These are phyloP conservation scores for Cercophora newfieldiana DNA, from an alignment of 495 filamentous ascomycete species.

Conservation along the genomic window DNA sequence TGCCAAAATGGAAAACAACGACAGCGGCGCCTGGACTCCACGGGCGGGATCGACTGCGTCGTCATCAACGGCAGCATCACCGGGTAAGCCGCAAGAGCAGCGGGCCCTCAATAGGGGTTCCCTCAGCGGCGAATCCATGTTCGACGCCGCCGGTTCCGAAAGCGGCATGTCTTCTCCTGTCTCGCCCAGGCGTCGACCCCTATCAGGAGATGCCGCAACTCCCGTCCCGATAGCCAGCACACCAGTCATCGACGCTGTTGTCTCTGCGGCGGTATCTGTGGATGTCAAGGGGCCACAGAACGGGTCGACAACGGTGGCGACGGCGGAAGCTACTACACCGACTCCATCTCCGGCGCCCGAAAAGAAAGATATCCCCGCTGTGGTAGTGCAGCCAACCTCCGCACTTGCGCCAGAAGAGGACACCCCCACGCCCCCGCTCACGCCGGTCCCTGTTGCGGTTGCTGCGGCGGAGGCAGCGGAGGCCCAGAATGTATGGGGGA, in stretches of 20 bases:
- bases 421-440: conserved; percentile 1
- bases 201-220: not conserved
- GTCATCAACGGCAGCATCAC: not conserved
- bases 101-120: conserved; percentile 42
- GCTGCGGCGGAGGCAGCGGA: conserved; percentile 18
- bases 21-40: conserved; percentile 22
- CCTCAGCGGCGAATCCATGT: conserved; percentile 37
- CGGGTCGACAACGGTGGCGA: not conserved
- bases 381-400: not conserved
- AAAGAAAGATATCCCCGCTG: not conserved
- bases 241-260: conserved; percentile 1
- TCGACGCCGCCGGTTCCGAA: conserved; percentile 38
- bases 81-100: conserved; percentile 17
- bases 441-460: conserved; percentile 10
- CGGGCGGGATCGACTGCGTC: not conserved
- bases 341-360: not conserved
- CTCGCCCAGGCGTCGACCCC: conserved; percentile 17
- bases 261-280: not conserved
- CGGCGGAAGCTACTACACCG: not conserved
- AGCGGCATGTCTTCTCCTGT: conserved; percentile 33
- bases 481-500: conserved; percentile 16
- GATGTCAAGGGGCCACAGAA: not conserved
- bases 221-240: not conserved
- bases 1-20: not conserved
- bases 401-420: conserved; percentile 1